These are phyloP conservation scores for Sporopachydermia cereana DNA, from an alignment of 1,139 yeast genomes.

Conservation along the genomic window DNA sequence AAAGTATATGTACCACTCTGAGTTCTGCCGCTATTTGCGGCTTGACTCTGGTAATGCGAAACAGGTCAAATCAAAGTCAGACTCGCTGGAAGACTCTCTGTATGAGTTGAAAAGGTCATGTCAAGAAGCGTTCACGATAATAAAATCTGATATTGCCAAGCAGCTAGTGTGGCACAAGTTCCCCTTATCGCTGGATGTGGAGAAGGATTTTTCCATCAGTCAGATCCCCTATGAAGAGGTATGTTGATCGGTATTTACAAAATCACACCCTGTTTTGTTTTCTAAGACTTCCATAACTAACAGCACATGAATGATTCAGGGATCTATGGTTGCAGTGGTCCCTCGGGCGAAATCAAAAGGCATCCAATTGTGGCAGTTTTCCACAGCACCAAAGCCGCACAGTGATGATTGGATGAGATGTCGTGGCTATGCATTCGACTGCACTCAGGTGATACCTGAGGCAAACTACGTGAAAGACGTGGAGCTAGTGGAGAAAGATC, in stretches of 20 bases:
- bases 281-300: too few relatives aligned
- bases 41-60: conserved; percentile 5
- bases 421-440: too few relatives aligned
- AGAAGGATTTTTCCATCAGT: conserved; percentile 2
- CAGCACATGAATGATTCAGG: too few relatives aligned
- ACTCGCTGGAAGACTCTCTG: background rate
- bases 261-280: too few relatives aligned
- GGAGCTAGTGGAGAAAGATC: conserved; percentile 14
- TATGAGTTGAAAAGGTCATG: conserved; percentile 7
- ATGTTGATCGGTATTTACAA: conserved; percentile 7
- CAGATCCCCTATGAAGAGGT: conserved; percentile 7
- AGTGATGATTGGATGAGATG: too few relatives aligned
- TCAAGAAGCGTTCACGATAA: conserved; percentile 10
- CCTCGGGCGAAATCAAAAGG: too few relatives aligned
- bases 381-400: too few relatives aligned
- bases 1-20: conserved; percentile 15
- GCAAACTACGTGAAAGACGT: conserved; percentile 10
- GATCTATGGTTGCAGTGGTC: too few relatives aligned
- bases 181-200: conserved; percentile 6
- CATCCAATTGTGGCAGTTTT: background rate
- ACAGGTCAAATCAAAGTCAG: conserved; percentile 3
- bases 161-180: conserved; percentile 8
- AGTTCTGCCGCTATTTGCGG: conserved; percentile 13
- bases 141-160: conserved; percentile 11
- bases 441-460: too few relatives aligned